Conservation (phyloP, 2,329 filamentous ascomycete genomes). For the Pseudopyrenochaeta lycopersici region DNA sequence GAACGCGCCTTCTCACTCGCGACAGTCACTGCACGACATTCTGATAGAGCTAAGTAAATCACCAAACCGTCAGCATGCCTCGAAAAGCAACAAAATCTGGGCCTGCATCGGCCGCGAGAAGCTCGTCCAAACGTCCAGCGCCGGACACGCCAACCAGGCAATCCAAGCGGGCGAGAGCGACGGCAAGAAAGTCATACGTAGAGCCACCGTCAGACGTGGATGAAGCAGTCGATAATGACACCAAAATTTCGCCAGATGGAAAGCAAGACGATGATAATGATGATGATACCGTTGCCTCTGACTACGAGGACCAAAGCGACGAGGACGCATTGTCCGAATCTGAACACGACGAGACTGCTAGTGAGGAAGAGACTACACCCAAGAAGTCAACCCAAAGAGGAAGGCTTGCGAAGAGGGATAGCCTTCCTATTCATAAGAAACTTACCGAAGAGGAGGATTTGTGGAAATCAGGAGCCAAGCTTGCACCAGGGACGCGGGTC, state of each 20-base stretch:
- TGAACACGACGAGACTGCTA: slow-evolving; percentile 41
- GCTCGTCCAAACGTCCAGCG: slow-evolving; percentile 48
- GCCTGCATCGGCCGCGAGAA: slow-evolving; percentile 26
- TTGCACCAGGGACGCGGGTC: slow-evolving; percentile 67
- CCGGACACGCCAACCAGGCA: slow-evolving; percentile 41
- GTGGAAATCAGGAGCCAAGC: slow-evolving; percentile 65
- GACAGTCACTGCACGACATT: background rate
- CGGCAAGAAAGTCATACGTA: slow-evolving; percentile 44
- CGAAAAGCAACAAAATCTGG: slow-evolving; percentile 34
- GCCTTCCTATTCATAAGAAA: slow-evolving; percentile 32
- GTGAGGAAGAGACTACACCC: slow-evolving; percentile 38
- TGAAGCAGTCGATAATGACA: slow-evolving; percentile 19
- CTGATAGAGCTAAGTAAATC: background rate
- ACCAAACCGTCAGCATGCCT: slow-evolving; percentile 32
- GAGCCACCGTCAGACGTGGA: slow-evolving; percentile 40
- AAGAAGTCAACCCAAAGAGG: slow-evolving; percentile 35
- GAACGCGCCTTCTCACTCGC: slow-evolving; percentile 13
- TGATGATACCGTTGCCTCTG: slow-evolving; percentile 46
- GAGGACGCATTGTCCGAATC: slow-evolving; percentile 38
- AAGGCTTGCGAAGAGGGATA: slow-evolving; percentile 27
- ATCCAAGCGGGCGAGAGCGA: slow-evolving; percentile 47
- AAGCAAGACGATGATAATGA: slow-evolving; percentile 47
- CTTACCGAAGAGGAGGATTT: slow-evolving; percentile 57
- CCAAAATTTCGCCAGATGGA: slow-evolving; percentile 18
- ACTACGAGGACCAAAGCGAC: slow-evolving; percentile 53